Evolutionary conservation across 805 yeast species (phyloP), one percentile per base, ranked within the genome.

Genomic region (Hanseniaspora pseudoguilliermondii): DNA sequence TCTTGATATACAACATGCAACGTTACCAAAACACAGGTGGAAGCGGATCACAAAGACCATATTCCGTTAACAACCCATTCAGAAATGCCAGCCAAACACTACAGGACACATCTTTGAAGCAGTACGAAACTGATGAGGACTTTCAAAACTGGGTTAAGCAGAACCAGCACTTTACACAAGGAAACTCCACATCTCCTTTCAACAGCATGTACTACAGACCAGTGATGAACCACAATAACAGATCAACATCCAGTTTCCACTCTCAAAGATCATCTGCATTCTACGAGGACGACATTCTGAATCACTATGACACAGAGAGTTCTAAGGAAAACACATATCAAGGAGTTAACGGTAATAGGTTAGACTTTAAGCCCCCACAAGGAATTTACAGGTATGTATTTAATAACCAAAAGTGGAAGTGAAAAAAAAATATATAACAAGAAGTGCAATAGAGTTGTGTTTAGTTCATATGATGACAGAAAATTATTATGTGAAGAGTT

Each of bases 41-140:
- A 27, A 62, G 62, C 10, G 58, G 62, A 5, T 49, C 49, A 23
- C 57, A 54, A 34, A 69, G 75, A 60, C 76, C 74, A 2, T 70
- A 81, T 54, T 82, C 89, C 7, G 72, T 81, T 2, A 82, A 82
- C 65, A 84, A 84, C 61, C 91, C 91, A n/a, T 84, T 84, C 67
- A 75, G 91, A 63, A 72, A 73, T 55, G 75, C 73, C 7, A 63
- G 73, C 43, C 58, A 51, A 46, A 63, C 68, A 60, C 59, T 71
- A 60, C 60, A 57, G 57, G 70, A 65, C 39, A 53, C 65, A n/a
- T 66, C 69, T 35, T 52, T 63, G 34, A 59, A 57, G 40, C 65
- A 59, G 41, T 60, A 67, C 47, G 61, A 66, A 54, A 57, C 70
- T 43, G 69, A 66, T 43, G 68, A 58, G 57, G 71, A 72, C 36